A percentile compares a stretch with the other conserved stretches of the same genome.
Evolutionary conservation across 2,329 filamentous ascomycete species (phyloP).

Genomic region (Fusarium chaquense): DNA sequence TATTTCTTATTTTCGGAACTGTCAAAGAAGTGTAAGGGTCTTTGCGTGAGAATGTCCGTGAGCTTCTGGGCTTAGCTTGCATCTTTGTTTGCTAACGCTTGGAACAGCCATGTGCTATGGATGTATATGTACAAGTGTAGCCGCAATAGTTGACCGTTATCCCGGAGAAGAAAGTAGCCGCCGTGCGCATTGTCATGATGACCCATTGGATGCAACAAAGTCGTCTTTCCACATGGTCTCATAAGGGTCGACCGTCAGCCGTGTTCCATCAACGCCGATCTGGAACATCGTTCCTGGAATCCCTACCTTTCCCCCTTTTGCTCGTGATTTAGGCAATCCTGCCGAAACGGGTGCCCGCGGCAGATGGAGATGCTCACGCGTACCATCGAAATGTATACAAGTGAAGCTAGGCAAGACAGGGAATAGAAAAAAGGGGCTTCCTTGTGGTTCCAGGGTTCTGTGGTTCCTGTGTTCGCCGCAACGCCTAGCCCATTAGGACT

Average conservation of each 20-base stretch:
- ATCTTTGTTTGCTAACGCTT: slow-evolving; percentile 5
- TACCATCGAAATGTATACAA: not conserved
- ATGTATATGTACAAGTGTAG: not conserved
- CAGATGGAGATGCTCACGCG: slow-evolving; percentile 41
- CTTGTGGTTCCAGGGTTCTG: slow-evolving; percentile 26
- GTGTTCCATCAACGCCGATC: slow-evolving; percentile 38
- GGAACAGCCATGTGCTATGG: not conserved
- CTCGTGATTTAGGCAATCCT: slow-evolving; percentile 25
- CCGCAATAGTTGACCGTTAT: not conserved
- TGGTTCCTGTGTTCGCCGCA: slow-evolving; percentile 25
- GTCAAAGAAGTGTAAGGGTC: slow-evolving; percentile 1
- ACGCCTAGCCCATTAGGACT: slow-evolving; percentile 38
- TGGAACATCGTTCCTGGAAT: slow-evolving; percentile 24
- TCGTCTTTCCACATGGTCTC: slow-evolving; percentile 38
- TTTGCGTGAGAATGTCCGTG: slow-evolving; percentile 1
- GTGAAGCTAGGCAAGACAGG: slow-evolving; percentile 6
- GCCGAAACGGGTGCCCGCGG: slow-evolving; percentile 20
- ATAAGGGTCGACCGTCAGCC: slow-evolving; percentile 34
- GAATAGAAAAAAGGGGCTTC: slow-evolving; percentile 33
- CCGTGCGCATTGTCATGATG: slow-evolving; percentile 20
- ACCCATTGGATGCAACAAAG: slow-evolving; percentile 5
- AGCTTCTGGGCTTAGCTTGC: not conserved
- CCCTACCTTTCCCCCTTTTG: slow-evolving; percentile 33
- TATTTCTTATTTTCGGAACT: not conserved
- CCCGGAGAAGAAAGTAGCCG: slow-evolving; percentile 12